phyloP scores from a whole-genome alignment of 129 eudicot species.

The Centrapalus pauciflorus region DNA sequence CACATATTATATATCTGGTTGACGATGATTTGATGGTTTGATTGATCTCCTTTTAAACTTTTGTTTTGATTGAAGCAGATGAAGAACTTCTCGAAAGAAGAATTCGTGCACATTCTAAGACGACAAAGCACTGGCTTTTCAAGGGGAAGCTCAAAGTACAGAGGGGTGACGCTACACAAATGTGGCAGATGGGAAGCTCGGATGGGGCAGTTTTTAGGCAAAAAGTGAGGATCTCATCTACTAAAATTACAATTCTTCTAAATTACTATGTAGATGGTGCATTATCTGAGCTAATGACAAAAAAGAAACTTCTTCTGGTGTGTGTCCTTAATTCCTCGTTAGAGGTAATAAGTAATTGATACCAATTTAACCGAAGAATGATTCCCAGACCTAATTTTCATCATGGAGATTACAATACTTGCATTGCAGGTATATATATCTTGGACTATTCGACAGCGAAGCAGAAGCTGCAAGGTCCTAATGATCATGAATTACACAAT shows the following conservation, averaged over 20 bases:
- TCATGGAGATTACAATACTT: slow-evolving; percentile 43
- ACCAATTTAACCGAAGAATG: slow-evolving; percentile 12
- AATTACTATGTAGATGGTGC: background rate
- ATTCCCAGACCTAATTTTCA: slow-evolving; percentile 24
- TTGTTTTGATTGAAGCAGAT: slow-evolving; percentile 35
- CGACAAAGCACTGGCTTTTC: slow-evolving; percentile 79
- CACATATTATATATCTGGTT: background rate
- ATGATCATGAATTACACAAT: slow-evolving; percentile 35
- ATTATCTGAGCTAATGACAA: background rate
- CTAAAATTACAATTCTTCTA: background rate
- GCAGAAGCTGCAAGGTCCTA: slow-evolving; percentile 82
- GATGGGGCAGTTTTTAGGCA: slow-evolving; percentile 83
- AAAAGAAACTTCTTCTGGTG: slow-evolving; percentile 2
- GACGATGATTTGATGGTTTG: background rate
- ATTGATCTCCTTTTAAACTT: background rate
- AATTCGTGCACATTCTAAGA: slow-evolving; percentile 74
- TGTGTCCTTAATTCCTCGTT: background rate
- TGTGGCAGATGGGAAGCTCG: slow-evolving; percentile 97
- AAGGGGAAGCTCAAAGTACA: slow-evolving; percentile 69
- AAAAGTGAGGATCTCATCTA: slow-evolving; percentile 64
- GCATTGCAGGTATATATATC: slow-evolving; percentile 72
- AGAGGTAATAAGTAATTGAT: slow-evolving; percentile 8
- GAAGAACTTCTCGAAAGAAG: slow-evolving; percentile 68
- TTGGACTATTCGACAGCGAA: slow-evolving; percentile 82
- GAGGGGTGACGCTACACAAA: slow-evolving; percentile 84